Conservation (phyloP, 192 early-diverging fungal genomes). For the Mortierella antarctica region DNA sequence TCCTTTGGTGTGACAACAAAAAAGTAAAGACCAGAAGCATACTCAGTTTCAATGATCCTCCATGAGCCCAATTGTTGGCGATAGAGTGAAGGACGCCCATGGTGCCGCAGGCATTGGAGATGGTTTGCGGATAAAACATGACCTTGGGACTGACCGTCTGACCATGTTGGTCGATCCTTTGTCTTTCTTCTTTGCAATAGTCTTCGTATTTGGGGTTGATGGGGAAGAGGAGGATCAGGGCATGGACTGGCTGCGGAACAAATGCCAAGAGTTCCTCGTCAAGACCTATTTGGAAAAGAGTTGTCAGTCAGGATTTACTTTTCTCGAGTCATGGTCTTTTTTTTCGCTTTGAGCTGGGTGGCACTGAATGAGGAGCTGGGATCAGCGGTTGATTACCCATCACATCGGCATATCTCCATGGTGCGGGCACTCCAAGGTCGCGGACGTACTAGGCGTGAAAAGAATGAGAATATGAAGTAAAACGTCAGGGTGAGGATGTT, state of each 20-base stretch:
- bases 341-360: neutral
- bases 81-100: constrained; percentile 94
- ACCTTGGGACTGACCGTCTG: constrained; percentile 67
- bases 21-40: neutral
- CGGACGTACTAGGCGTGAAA: constrained; percentile 65
- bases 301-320: neutral
- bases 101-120: constrained; percentile 93
- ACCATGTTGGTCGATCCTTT: constrained; percentile 56
- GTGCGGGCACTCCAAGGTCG: constrained; percentile 71
- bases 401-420: constrained; percentile 83
- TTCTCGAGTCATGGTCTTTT: neutral
- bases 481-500: no score
- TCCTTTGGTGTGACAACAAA: neutral
- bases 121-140: constrained; percentile 89
- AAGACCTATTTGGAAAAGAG: constrained; percentile 61
- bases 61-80: constrained; percentile 71
- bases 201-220: constrained; percentile 69
- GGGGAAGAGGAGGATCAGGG: constrained; percentile 92
- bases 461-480: neutral
- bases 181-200: constrained; percentile 61
- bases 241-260: constrained; percentile 84
- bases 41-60: constrained; percentile 57
- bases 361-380: neutral
- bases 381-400: constrained; percentile 59
- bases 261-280: constrained; percentile 86